Evolutionary conservation across 306 rosid genomes (phyloP).

Genomic region (Lithocarpus polystachyus): DNA sequence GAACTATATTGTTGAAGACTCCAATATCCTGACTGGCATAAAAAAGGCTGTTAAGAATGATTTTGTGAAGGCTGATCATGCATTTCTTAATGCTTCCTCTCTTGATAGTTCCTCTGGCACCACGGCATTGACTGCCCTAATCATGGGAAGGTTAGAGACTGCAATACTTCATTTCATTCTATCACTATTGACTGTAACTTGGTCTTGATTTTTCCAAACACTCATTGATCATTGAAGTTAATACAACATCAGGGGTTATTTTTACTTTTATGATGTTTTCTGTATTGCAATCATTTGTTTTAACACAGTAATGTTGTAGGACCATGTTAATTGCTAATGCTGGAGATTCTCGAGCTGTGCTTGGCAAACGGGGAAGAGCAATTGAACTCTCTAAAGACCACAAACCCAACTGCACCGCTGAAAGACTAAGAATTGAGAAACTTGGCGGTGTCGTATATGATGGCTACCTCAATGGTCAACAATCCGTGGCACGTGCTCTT

Average conservation of each 20-base stretch:
- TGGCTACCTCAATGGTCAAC: slow-evolving; percentile 66
- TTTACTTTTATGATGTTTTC: background rate
- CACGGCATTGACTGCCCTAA: slow-evolving; percentile 43
- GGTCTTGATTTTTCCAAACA: background rate
- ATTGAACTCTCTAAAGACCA: slow-evolving; percentile 64
- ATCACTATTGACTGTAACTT: background rate
- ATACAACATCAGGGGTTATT: background rate
- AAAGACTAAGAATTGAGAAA: slow-evolving; percentile 66
- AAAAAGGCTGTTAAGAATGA: slow-evolving; percentile 49
- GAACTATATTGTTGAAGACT: slow-evolving; percentile 45
- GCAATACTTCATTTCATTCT: background rate
- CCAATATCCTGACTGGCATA: slow-evolving; percentile 36
- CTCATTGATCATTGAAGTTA: background rate
- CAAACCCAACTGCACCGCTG: slow-evolving; percentile 64
- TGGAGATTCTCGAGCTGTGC: slow-evolving; percentile 65
- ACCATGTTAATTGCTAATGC: slow-evolving; percentile 53
- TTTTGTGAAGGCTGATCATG: slow-evolving; percentile 56
- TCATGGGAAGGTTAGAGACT: slow-evolving; percentile 47
- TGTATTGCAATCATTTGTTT: background rate
- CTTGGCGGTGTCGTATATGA: slow-evolving; percentile 62
- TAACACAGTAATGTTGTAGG: slow-evolving; percentile 29
- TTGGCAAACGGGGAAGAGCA: slow-evolving; percentile 62
- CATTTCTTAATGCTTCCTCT: slow-evolving; percentile 49
- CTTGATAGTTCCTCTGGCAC: slow-evolving; percentile 66
- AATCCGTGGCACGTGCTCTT: slow-evolving; percentile 60